Evolutionary conservation across 768 basidiomycete genomes (phyloP), one percentile per base, ranked within the genome.

Genomic region (Lentinus brumalis): DNA sequence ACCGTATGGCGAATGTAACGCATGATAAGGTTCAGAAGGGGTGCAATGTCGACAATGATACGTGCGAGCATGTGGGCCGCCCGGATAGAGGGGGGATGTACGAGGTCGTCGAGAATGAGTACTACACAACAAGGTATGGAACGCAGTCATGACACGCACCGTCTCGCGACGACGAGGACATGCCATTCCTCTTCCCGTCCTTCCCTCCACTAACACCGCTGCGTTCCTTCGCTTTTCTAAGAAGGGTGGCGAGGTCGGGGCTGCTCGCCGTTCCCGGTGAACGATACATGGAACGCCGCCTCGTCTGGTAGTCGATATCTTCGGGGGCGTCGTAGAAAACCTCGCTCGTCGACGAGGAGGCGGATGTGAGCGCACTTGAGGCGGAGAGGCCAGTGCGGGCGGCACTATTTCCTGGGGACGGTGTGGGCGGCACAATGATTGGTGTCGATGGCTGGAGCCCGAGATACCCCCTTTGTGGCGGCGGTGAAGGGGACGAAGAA

Each of bases 221-320:
- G 52, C 82, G 78, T 68, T 89, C 89, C 74, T 88, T 92, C 15
- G 91, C 89, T 75, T 94, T 95, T 62, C 88, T 82, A 55, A 95
- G 73, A 55, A 97, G 80, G 10, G 92, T 94, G 4, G 92, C 92
- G 21, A 97, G 80, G 75, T 98, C 95, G 30, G 95, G 96, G 70
- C 90, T 94, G 67, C 91, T 92, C 38, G 94, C 90, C 8, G 93
- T 96, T 45, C 94, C 95, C 11, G 91, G 82, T 18, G 91, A 89
- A 59, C 95, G 82, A 72, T 94, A 95, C 78, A 97, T 85, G 63
- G 90, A 92, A 52, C 92, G 84, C 47, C 92, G 83, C 72, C 91
- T 91, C 8, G 83, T 85, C 68, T 88, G 86, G 68, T 84, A 81
- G 67, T 89, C 88, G 10, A 74, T 67, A 70, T 89, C 87, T 62